Percentiles rank a stretch among this genome's conserved stretches.
Evolutionary conservation across 495 filamentous ascomycete genomes (phyloP).

Genomic region (Talaromyces stipitatus): DNA sequence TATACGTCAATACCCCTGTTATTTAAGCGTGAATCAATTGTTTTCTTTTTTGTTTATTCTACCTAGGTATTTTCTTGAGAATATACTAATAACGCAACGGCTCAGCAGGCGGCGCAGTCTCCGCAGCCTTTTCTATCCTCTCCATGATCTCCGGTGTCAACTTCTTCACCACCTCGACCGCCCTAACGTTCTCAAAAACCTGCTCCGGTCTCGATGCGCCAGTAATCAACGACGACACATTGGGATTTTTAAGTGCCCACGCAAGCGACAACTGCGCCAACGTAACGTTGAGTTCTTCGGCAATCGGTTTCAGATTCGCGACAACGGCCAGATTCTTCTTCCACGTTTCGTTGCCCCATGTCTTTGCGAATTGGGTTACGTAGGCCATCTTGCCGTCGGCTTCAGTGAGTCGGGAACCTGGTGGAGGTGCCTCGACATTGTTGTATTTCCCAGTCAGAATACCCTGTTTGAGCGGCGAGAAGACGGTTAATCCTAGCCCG

Average conservation of each 20-base stretch:
- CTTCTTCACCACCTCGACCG: slow-evolving; percentile 52
- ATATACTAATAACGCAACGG: background rate
- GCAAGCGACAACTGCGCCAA: slow-evolving; percentile 64
- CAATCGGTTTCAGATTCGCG: slow-evolving; percentile 50
- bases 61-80: background rate
- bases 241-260: slow-evolving; percentile 71
- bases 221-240: slow-evolving; percentile 68
- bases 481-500: slow-evolving; percentile 57
- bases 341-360: slow-evolving; percentile 10
- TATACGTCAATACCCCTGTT: background rate
- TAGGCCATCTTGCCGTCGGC: slow-evolving; percentile 8
- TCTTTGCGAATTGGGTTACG: slow-evolving; percentile 8
- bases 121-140: slow-evolving; percentile 50
- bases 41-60: background rate
- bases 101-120: background rate
- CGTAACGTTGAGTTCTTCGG: slow-evolving; percentile 57
- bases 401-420: slow-evolving; percentile 2
- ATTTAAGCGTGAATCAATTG: background rate
- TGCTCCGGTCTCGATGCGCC: slow-evolving; percentile 68
- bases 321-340: slow-evolving; percentile 12
- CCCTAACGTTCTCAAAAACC: slow-evolving; percentile 61
- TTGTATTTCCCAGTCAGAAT: slow-evolving; percentile 67
- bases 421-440: slow-evolving; percentile 27
- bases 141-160: slow-evolving; percentile 60
- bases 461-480: slow-evolving; percentile 54